Conservation (phyloP, 148 eudicot species). For the Vaccinium darrowii region DNA sequence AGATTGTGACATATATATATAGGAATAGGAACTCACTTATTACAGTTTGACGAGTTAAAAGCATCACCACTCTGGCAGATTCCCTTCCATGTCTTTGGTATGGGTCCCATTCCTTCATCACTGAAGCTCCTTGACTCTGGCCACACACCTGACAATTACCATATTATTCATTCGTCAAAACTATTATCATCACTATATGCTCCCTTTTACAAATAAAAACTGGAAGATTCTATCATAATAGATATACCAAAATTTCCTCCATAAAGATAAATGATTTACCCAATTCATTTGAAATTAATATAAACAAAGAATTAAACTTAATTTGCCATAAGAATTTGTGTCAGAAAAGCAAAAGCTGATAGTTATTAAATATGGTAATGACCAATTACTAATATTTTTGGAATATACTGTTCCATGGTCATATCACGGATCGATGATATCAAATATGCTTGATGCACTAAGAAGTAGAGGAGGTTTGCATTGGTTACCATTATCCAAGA, state of each 20-base stretch:
- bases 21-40: slow-evolving; percentile 44
- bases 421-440: background rate
- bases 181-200: background rate
- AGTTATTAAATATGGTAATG: background rate
- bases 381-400: background rate
- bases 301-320: background rate
- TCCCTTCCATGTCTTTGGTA: slow-evolving; percentile 83
- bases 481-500: slow-evolving; percentile 66
- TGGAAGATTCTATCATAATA: background rate
- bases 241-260: background rate
- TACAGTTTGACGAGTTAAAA: slow-evolving; percentile 73
- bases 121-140: slow-evolving; percentile 82
- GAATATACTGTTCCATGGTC: background rate
- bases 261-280: background rate
- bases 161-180: background rate
- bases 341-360: background rate
- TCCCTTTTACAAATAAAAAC: background rate
- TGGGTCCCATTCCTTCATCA: slow-evolving; percentile 70
- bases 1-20: background rate
- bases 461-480: background rate
- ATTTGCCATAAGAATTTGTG: background rate
- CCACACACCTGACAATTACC: slow-evolving; percentile 62
- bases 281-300: background rate
- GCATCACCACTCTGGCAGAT: slow-evolving; percentile 74
- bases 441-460: background rate